Evolutionary conservation across 2,329 filamentous ascomycete species (phyloP).

Genomic region (Raffaelea deltoideospora): DNA sequence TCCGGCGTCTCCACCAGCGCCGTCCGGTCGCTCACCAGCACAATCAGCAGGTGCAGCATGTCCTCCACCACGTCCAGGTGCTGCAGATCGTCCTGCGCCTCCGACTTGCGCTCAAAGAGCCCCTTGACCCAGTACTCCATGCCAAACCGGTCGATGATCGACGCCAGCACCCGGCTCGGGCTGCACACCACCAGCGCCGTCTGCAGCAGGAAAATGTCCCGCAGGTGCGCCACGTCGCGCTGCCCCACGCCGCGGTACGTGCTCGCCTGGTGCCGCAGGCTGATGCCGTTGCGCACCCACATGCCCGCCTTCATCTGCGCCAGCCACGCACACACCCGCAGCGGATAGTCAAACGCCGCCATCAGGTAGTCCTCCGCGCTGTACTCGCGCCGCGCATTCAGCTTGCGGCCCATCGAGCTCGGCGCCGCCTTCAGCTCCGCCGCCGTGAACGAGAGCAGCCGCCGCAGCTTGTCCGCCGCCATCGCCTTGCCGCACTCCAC

Average conservation of each 20-base stretch:
- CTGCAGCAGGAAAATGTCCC: conserved; percentile 88
- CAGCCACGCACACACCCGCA: conserved; percentile 89
- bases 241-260: conserved; percentile 84
- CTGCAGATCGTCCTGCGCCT: conserved; percentile 72
- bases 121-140: conserved; percentile 79
- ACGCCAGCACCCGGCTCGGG: conserved; percentile 68
- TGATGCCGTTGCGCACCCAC: conserved; percentile 97
- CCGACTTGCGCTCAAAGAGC: conserved; percentile 55
- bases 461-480: conserved; percentile 47
- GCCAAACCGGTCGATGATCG: conserved; percentile 82
- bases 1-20: conserved; percentile 52
- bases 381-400: conserved; percentile 40
- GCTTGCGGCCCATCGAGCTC: conserved; percentile 43
- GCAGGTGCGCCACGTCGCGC: conserved; percentile 82
- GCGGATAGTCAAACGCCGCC: conserved; percentile 79
- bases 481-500: conserved; percentile 77
- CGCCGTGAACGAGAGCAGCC: conserved; percentile 56
- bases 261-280: conserved; percentile 83
- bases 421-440: conserved; percentile 53
- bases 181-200: conserved; percentile 79
- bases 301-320: conserved; percentile 97
- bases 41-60: conserved; percentile 84
- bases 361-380: conserved; percentile 66
- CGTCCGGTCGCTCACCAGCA: conserved; percentile 77
- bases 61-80: conserved; percentile 90